Evolutionary conservation across 2,329 filamentous ascomycete species (phyloP), one percentile per base, ranked within the genome.

Genomic region (Aspergillus fructus): DNA sequence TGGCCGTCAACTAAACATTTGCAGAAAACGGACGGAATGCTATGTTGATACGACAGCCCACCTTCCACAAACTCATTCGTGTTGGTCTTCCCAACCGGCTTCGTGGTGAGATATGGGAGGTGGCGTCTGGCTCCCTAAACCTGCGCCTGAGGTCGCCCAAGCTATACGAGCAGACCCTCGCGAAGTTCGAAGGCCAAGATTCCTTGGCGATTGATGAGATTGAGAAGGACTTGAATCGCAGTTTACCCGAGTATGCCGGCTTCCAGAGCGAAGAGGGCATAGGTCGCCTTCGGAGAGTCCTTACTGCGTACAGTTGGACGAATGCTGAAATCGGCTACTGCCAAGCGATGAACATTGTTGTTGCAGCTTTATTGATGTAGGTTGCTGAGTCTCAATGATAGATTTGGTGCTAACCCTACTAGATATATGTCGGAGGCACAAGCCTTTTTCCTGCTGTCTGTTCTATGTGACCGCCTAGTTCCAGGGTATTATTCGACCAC

Each of bases 321-420:
- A 94, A 99, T 68, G 85, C 90, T 53, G 92, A 97, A 64, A 93
- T 99, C 55, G 94, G 94, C 64, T 99, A 99, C 76, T 99, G 94
- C 74, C 94, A 99, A 76, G 94, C 94, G 61, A 99, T 99, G 94
- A 99, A 99, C 74, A 99, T 99, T 66, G 94, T 99, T 34, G 93
- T 97, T 54, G 94, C 94, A 17, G 94, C 94, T n/a, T 79, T 99
- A 57, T 83, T 99, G 66, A 99, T 99, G 81, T 87, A 78, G 64
- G 82, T 77, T 11, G 19, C 42, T 15, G n/a, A 5, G 39, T 15
- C 23, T 19, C 13, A 30, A 19, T 8, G 43, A 13, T 2, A 21
- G 11, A 15, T n/a, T 39, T 49, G 15, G 40, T 33, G 53, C 66
- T 72, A 60, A 71, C 60, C n/a, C 23, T 37, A 55, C 54, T 67